Evolutionary conservation across 164 flowering plant genomes (phyloP).

Genomic region (Taxillus chinensis): DNA sequence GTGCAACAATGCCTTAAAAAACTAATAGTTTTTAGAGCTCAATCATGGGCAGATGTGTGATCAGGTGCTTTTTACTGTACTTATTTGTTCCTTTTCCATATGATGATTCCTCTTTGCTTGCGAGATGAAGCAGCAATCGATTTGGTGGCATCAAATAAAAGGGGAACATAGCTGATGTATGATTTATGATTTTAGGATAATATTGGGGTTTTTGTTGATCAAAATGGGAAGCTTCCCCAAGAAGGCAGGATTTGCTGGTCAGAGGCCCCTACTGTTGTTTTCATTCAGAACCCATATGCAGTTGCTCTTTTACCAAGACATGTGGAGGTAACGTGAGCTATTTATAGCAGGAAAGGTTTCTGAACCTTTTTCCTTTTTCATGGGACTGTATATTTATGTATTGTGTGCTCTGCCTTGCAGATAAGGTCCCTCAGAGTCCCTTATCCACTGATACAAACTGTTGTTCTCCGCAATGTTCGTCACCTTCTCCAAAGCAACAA

Average conservation of each 20-base stretch:
- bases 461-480: constrained; percentile 71
- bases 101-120: too few relatives aligned
- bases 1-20: too few relatives aligned
- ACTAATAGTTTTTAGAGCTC: too few relatives aligned
- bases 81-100: too few relatives aligned
- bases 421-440: constrained; percentile 89
- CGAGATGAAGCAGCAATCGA: too few relatives aligned
- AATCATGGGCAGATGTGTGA: too few relatives aligned
- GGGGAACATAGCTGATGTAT: background rate
- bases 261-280: constrained; percentile 72
- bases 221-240: constrained; percentile 89
- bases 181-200: constrained; percentile 50
- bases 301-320: constrained; percentile 81
- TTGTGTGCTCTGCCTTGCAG: constrained; percentile 31
- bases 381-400: background rate
- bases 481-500: constrained; percentile 46
- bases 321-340: constrained; percentile 55
- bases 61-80: too few relatives aligned
- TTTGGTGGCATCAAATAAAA: background rate
- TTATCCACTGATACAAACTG: constrained; percentile 82
- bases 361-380: background rate
- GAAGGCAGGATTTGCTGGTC: constrained; percentile 97
- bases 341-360: background rate
- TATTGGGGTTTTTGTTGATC: constrained; percentile 92
- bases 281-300: constrained; percentile 79